Conservation (phyloP, 2,329 filamentous ascomycete genomes). For the Westerdykella sp. region DNA sequence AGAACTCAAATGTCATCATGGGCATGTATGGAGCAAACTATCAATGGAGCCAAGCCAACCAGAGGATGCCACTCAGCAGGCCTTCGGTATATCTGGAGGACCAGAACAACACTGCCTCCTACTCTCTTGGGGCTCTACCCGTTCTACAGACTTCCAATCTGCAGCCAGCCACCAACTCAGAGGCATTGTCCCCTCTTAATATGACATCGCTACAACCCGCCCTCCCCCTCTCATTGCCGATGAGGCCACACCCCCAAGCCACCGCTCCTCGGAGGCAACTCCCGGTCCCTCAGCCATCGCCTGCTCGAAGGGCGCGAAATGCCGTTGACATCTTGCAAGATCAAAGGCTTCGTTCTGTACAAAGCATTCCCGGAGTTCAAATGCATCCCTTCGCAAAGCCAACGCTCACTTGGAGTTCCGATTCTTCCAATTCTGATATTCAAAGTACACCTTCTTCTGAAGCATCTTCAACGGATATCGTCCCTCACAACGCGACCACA, state of each 20-base stretch:
- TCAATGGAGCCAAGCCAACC: conserved; percentile 14
- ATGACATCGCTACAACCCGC: conserved; percentile 26
- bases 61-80: conserved; percentile 9
- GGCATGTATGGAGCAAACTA: conserved; percentile 12
- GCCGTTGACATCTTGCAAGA: conserved; percentile 28
- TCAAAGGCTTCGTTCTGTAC: conserved; percentile 23
- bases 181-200: conserved; percentile 23
- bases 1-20: conserved; percentile 9
- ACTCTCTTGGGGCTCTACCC: conserved; percentile 11
- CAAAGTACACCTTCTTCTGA: conserved; percentile 5
- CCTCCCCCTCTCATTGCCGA: conserved; percentile 14
- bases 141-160: too few relatives aligned
- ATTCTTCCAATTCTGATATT: conserved; percentile 6
- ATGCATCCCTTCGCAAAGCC: conserved; percentile 16
- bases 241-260: conserved; percentile 15
- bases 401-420: conserved; percentile 16
- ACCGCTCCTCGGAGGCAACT: conserved; percentile 22
- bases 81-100: conserved; percentile 17
- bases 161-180: conserved; percentile 2
- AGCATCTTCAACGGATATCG: conserved; percentile 8
- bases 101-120: conserved; percentile 10
- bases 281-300: conserved; percentile 28
- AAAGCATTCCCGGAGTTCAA: conserved; percentile 11
- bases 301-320: conserved; percentile 19
- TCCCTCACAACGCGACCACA: conserved; percentile 5